Evolutionary conservation across 352 stramenopile species (phyloP).

Genomic region (Globisporangium uncinulatum): DNA sequence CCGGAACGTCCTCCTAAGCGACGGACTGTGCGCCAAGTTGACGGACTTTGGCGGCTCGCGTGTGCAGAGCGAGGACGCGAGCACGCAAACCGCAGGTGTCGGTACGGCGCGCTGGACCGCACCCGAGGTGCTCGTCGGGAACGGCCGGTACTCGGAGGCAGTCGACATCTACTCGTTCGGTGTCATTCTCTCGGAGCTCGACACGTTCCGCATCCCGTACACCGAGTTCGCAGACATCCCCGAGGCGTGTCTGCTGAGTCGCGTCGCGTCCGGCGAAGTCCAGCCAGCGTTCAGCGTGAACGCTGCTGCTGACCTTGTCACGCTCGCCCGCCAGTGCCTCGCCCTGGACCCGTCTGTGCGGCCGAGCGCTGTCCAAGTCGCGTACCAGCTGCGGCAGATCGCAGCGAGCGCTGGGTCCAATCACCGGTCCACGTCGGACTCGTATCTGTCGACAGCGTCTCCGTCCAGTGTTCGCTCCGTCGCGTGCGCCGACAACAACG

Average conservation of each 20-base stretch:
- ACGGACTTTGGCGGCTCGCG: conserved; percentile 43
- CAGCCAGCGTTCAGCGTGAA: conserved; percentile 19
- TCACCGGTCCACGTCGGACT: not conserved
- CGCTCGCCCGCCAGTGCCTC: conserved; percentile 34
- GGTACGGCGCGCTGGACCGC: conserved; percentile 64
- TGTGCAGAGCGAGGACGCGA: conserved; percentile 20
- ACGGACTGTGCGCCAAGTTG: conserved; percentile 31
- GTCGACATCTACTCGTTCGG: conserved; percentile 61
- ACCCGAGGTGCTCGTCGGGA: conserved; percentile 48
- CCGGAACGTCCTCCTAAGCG: conserved; percentile 22
- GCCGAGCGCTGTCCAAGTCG: conserved; percentile 31
- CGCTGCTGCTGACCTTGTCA: conserved; percentile 20
- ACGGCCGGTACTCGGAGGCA: conserved; percentile 37
- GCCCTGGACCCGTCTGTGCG: conserved; percentile 21
- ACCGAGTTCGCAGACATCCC: conserved; percentile 21
- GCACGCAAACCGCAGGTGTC: conserved; percentile 29
- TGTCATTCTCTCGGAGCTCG: conserved; percentile 50
- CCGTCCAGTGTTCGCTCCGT: conserved; percentile 1
- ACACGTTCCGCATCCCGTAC: conserved; percentile 47
- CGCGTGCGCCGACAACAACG: not conserved
- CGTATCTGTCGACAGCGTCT: conserved; percentile 2
- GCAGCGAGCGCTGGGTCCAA: not conserved
- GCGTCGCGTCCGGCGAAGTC: conserved; percentile 22
- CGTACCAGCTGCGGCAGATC: conserved; percentile 29
- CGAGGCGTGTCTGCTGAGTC: conserved; percentile 36